Base-by-base conservation (phyloP, 257 asterid genomes). In the Nicotiana benthamiana region DNA sequence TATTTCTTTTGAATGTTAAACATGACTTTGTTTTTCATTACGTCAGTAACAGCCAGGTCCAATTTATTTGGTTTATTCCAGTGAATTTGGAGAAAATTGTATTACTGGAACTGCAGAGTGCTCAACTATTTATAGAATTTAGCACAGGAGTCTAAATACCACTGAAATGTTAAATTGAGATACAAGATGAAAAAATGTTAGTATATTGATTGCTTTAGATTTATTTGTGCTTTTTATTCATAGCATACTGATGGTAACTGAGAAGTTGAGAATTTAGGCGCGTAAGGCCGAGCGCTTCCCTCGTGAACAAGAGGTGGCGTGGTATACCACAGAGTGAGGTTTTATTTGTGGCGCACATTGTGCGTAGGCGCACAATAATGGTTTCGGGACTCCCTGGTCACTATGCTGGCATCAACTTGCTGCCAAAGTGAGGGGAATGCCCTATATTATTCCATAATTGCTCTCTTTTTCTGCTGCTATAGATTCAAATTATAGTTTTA, bases 361-460 rank as follows among this genome's bases (percentile, higher is more conserved):
- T 79, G 86, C 56, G 79, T 85, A 34, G 86, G 88, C 88, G 84
- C 67, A 85, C n/a, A 85, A 32, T 16, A 67, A 86, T 48, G 30
- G 12, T 84, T 46, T 75, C 81, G 91, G 92, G 84, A 22, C 75
- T 82, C 91, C 92, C 70, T 80, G 82, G 61, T 81, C 89, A 89
- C 90, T 91, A 84, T 84, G 87, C 89, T 88, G 93, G 93, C 90
- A 57, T 18, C 46, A 78, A 76, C 24, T 12, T 83, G 91, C 93
- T 87, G 90, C 70, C 40, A 82, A 34, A 86, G 96, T 93, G 88
- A 75, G 3, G 8, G 86, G 87, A 81, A 30, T 66, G 88, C 92
- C 93, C 93, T 91, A 91, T 57, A 93, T 86, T 24, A 36, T 2
- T 16, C 43, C 22, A 22, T n/a, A 15, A 1, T 24, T 15, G 43